Base-by-base conservation (phyloP, 2,329 filamentous ascomycete genomes). In the Cladosporium phlei region DNA sequence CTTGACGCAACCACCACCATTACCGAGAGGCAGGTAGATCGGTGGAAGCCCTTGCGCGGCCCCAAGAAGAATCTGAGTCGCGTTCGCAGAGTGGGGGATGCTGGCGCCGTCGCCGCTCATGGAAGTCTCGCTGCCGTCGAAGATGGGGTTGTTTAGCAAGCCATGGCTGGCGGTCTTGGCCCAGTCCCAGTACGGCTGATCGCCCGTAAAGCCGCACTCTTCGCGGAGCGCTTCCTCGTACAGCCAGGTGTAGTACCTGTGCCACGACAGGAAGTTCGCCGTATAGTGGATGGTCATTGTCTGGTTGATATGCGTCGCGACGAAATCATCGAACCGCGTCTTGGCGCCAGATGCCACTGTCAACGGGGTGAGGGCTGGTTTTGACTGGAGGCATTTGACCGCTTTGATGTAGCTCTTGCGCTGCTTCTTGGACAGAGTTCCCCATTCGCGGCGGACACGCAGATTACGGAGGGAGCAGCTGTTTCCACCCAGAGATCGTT, bases 1-100 rank as follows among this genome's bases (percentile, higher is more conserved):
- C 4, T 57, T 68, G 2, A 80, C 65, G 54, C 76, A 80, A 1
- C 75, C 76, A 27, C 77, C 77, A 14, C 77, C 77, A 0, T 66
- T 64, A 9, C 74, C 77, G 1, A 69, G 68, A 0, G 70, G 73
- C 2, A 76, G 49, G 11, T 52, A 59, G 47, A 69, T 48, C 11
- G 44, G 40, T 4, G 53, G 50, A 9, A 58, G 11, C 54, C 30
- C 24, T 7, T 40, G 46, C 20, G 21, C n/a, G 14, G 39, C 48
- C 8, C 46, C 46, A 38, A 56, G 47, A 27, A 27, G 38, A 21
- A 46, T 38, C 12, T 35, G 30, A 4, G 30, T 27, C 30, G 32
- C 22, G 19, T 46, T 32, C 19, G 55, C 48, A 12, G 42, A 34
- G 10, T 47, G 46, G 4, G 20, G 21, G 39, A 55, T 48, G 21